Percentiles rank a stretch among this genome's conserved stretches.
Evolutionary conservation across 495 filamentous ascomycete genomes (phyloP).

Genomic region (Articulospora tetracladia): DNA sequence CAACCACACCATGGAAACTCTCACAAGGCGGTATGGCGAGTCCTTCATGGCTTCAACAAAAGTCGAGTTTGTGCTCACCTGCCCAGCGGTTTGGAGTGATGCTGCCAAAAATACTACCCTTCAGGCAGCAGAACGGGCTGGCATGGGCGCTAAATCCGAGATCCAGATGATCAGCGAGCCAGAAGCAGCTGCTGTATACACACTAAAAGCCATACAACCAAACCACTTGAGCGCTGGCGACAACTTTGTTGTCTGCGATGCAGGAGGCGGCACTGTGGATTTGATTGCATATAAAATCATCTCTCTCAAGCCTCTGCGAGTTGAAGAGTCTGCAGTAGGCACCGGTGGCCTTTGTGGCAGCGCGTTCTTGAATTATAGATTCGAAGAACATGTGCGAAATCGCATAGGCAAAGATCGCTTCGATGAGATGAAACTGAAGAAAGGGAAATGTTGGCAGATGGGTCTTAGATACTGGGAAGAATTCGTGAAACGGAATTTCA

Average conservation of each 20-base stretch:
- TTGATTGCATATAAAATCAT: slow-evolving; percentile 68
- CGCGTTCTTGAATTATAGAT: slow-evolving; percentile 66
- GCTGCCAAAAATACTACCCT: slow-evolving; percentile 65
- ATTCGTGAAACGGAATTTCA: slow-evolving; percentile 71
- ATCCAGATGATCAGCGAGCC: slow-evolving; percentile 72
- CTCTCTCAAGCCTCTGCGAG: slow-evolving; percentile 50
- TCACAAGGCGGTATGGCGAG: slow-evolving; percentile 60
- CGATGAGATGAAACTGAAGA: slow-evolving; percentile 57
- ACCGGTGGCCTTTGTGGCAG: slow-evolving; percentile 64
- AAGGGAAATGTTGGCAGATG: slow-evolving; percentile 69
- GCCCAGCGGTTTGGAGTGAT: slow-evolving; percentile 79
- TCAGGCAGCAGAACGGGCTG: slow-evolving; percentile 61
- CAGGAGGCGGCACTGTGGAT: slow-evolving; percentile 72
- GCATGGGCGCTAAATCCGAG: slow-evolving; percentile 55
- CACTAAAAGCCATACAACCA: slow-evolving; percentile 63
- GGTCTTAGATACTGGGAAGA: slow-evolving; percentile 62
- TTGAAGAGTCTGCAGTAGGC: slow-evolving; percentile 64
- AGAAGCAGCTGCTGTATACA: slow-evolving; percentile 73
- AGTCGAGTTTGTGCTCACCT: slow-evolving; percentile 68
- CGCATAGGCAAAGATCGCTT: slow-evolving; percentile 53
- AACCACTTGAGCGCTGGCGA: slow-evolving; percentile 60
- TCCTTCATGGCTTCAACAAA: slow-evolving; percentile 57
- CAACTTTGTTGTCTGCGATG: slow-evolving; percentile 73
- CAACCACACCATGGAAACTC: slow-evolving; percentile 68
- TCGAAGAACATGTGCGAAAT: slow-evolving; percentile 61